These are phyloP conservation scores for Ganoderma multipileum DNA, from an alignment of 1,284 basidiomycete species.

Conservation along the genomic window DNA sequence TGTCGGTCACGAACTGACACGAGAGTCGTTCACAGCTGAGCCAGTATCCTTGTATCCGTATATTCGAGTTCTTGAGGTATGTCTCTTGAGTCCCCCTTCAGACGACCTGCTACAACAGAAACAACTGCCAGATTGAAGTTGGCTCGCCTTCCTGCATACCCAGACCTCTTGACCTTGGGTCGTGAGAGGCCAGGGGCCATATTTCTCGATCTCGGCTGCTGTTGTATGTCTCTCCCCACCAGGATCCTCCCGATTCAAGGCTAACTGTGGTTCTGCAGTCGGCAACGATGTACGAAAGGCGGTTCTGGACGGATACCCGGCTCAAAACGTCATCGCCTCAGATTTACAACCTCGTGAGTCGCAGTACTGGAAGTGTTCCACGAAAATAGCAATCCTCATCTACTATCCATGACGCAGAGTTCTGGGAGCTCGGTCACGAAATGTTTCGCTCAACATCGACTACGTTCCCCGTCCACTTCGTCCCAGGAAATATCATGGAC, in stretches of 20 bases:
- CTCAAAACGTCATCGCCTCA: constrained; percentile 40
- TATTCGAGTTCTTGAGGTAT: constrained; percentile 26
- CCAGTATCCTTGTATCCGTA: constrained; percentile 27
- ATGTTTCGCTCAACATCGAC: constrained; percentile 38
- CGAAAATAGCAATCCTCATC: background rate
- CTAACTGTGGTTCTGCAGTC: constrained; percentile 37
- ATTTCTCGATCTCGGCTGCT: constrained; percentile 52
- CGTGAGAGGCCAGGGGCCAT: constrained; percentile 47
- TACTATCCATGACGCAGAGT: constrained; percentile 35
- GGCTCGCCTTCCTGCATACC: constrained; percentile 17
- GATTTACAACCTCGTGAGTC: constrained; percentile 40
- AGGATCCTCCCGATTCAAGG: background rate
- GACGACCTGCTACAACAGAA: background rate
- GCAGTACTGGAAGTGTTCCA: background rate
- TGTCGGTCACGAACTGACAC: background rate
- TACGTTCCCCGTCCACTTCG: constrained; percentile 49
- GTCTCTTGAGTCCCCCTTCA: background rate
- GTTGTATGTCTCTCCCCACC: constrained; percentile 42
- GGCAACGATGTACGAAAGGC: constrained; percentile 50
- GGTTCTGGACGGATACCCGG: constrained; percentile 46
- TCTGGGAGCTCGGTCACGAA: constrained; percentile 39
- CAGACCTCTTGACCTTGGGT: constrained; percentile 42
- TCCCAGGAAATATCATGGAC: constrained; percentile 51
- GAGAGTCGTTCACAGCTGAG: constrained; percentile 10
- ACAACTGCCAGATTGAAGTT: constrained; percentile 20